Conservation (phyloP, 495 filamentous ascomycete species). For the Lichenothelia convexa region DNA sequence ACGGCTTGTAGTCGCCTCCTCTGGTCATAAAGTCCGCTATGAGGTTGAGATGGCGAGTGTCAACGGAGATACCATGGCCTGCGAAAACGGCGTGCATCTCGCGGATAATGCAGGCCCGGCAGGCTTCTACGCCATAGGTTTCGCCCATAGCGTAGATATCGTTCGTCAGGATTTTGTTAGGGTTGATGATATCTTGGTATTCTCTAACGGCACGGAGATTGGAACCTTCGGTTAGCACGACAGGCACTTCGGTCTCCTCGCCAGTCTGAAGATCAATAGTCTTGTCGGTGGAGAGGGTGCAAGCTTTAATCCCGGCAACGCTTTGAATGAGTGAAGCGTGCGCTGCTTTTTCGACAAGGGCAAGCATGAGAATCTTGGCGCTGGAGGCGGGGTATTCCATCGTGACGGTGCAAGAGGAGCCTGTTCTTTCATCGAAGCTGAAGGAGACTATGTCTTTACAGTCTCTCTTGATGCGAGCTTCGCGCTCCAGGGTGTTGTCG, state of each 20-base stretch:
- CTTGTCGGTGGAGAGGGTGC: constrained; percentile 50
- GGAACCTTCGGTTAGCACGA: constrained; percentile 64
- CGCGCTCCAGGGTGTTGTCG: constrained; percentile 33
- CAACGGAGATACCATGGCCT: constrained; percentile 83
- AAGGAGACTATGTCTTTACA: constrained; percentile 50
- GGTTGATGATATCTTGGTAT: constrained; percentile 70
- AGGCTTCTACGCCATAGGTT: constrained; percentile 86
- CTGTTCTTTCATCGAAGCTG: constrained; percentile 57
- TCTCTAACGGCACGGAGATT: constrained; percentile 83
- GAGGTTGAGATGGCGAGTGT: constrained; percentile 81
- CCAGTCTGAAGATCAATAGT: constrained; percentile 30
- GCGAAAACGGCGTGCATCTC: constrained; percentile 80
- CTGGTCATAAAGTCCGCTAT: constrained; percentile 96
- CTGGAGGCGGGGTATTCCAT: constrained; percentile 66
- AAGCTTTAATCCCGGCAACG: constrained; percentile 53
- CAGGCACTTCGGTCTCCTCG: constrained; percentile 27
- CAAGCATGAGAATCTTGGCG: constrained; percentile 84
- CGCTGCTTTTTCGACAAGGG: constrained; percentile 62
- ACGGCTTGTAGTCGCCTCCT: constrained; percentile 68
- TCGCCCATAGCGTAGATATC: constrained; percentile 69
- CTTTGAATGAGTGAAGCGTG: constrained; percentile 69
- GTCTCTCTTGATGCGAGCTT: constrained; percentile 44
- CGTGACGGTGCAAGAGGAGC: constrained; percentile 58
- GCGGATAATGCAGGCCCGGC: constrained; percentile 63
- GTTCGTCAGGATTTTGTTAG: constrained; percentile 76